phyloP scores from a whole-genome alignment of 306 rosid genomes.

The Citrullus colocynthis region DNA sequence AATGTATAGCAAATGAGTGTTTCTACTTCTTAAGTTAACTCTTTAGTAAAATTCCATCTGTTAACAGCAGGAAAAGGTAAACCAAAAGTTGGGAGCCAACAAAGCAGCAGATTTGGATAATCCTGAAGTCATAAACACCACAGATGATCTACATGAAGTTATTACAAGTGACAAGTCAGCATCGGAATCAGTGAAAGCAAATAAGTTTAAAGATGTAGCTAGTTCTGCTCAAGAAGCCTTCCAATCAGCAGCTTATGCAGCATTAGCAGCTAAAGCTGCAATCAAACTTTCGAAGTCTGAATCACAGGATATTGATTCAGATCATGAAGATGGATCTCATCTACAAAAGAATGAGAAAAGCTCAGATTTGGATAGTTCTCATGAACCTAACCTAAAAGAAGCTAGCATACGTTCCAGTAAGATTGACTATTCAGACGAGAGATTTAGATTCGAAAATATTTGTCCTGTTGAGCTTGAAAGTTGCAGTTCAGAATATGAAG shows the following conservation, averaged over 20 bases:
- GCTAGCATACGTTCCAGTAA: not conserved
- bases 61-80: not conserved
- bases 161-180: conserved; percentile 21
- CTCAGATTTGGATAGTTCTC: not conserved
- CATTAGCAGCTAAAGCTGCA: conserved; percentile 77
- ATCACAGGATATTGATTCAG: conserved; percentile 34
- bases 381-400: not conserved
- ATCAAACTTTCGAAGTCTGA: conserved; percentile 55
- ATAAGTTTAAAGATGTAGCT: conserved; percentile 59
- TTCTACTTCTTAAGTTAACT: not conserved
- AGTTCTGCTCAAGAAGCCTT: conserved; percentile 90
- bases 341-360: not conserved
- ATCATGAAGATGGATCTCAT: conserved; percentile 4
- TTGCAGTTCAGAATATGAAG: conserved; percentile 1
- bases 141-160: conserved; percentile 17
- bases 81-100: conserved; percentile 7
- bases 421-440: not conserved
- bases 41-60: not conserved
- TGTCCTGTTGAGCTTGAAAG: not conserved
- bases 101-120: not conserved
- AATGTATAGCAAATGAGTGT: not conserved
- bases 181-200: conserved; percentile 27
- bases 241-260: conserved; percentile 79
- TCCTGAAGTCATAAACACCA: conserved; percentile 11
- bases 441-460: not conserved